Percentiles rank a stretch among this genome's conserved stretches.
phyloP scores from a whole-genome alignment of 2,329 filamentous ascomycete genomes.

The Fusarium mundagurra region DNA sequence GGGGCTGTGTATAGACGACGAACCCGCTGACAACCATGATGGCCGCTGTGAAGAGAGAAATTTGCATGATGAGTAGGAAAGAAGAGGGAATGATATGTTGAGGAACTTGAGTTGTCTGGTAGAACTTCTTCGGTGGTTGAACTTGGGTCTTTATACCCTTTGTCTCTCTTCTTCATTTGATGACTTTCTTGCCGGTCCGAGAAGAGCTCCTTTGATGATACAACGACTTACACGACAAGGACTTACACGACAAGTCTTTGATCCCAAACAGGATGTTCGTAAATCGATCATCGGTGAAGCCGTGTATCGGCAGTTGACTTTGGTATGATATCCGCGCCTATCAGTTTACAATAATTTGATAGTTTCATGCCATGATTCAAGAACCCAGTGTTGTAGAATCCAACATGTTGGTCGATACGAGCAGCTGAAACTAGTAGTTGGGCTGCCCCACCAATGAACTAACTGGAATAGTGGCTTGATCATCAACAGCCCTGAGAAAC shows the following conservation, averaged over 20 bases:
- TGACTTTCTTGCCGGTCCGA: not conserved
- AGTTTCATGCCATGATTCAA: not conserved
- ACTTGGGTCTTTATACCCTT: not conserved
- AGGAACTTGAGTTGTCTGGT: not conserved
- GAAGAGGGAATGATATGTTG: not conserved
- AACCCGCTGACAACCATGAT: not conserved
- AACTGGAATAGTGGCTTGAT: not conserved
- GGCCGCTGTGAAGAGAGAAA: not conserved
- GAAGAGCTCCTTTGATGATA: not conserved
- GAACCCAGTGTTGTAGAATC: not conserved
- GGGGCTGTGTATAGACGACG: not conserved
- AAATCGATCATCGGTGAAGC: not conserved
- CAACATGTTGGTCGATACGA: not conserved
- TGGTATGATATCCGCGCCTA: not conserved
- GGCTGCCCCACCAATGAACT: not conserved
- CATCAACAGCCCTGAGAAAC: not conserved
- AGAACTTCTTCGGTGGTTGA: rapidly evolving
- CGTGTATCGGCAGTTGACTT: not conserved
- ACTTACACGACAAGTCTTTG: too few species aligned
- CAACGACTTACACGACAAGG: too few species aligned
- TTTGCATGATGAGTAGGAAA: not conserved
- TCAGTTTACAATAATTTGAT: not conserved
- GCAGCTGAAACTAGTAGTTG: not conserved
- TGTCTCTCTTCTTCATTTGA: not conserved
- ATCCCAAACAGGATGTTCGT: not conserved